phyloP scores from a whole-genome alignment of 768 basidiomycete genomes.

The Mycena latifolia region DNA sequence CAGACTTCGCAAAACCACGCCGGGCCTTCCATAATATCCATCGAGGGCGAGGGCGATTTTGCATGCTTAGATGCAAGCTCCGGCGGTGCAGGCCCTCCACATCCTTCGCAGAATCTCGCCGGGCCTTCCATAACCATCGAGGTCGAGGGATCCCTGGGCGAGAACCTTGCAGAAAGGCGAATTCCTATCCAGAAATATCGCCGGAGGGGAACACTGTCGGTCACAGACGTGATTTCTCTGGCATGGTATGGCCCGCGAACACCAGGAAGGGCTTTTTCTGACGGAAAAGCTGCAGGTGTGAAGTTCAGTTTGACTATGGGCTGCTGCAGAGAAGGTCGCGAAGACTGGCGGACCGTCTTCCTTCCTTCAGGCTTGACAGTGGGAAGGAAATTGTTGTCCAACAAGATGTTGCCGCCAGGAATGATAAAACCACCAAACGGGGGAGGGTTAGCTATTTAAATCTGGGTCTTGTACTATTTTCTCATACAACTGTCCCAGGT shows the following conservation, averaged over 20 bases:
- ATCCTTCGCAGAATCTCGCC: conserved; percentile 5
- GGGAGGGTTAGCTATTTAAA: conserved; percentile 60
- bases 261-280: neutral
- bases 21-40: conserved; percentile 50
- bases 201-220: conserved; percentile 61
- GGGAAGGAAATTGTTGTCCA: conserved; percentile 74
- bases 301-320: conserved; percentile 84
- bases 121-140: conserved; percentile 53
- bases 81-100: neutral
- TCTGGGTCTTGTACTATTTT: conserved; percentile 1
- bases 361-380: conserved; percentile 63
- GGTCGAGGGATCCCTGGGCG: conserved; percentile 41
- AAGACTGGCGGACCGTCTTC: conserved; percentile 64
- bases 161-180: neutral
- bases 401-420: conserved; percentile 61
- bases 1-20: conserved; percentile 13
- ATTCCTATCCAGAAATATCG: conserved; percentile 59
- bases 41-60: conserved; percentile 64
- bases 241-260: conserved; percentile 63
- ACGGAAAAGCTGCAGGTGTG: conserved; percentile 74
- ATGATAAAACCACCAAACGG: conserved; percentile 65
- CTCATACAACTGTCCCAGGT: conserved; percentile 51
- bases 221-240: conserved; percentile 72
- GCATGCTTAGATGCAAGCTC: conserved; percentile 57
- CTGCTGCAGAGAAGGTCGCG: conserved; percentile 68